Evolutionary conservation across 331 rosid genomes (phyloP).

Genomic region (Rhamnella rubrinervis): DNA sequence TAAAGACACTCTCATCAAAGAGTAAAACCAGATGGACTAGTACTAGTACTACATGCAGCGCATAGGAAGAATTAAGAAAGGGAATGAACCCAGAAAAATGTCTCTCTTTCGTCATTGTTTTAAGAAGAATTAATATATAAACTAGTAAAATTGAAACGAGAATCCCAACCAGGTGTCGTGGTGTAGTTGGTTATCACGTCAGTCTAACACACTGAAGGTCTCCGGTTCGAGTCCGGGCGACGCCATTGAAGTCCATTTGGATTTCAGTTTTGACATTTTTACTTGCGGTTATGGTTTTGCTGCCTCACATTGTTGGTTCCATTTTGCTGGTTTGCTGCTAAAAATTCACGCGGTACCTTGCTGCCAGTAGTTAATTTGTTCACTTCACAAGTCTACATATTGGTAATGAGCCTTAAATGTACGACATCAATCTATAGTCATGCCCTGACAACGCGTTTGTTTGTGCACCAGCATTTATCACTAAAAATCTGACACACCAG

Average conservation of each 20-base stretch:
- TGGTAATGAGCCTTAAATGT: too few species aligned
- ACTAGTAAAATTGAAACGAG: background rate
- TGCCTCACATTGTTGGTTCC: too few species aligned
- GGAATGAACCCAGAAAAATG: background rate
- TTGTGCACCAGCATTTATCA: background rate
- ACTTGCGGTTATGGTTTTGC: too few species aligned
- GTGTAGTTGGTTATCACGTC: conserved; percentile 94
- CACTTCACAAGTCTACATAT: too few species aligned
- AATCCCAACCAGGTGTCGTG: conserved; percentile 33
- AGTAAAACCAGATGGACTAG: too few species aligned
- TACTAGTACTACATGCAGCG: too few species aligned
- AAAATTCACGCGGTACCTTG: too few species aligned
- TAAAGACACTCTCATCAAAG: too few species aligned
- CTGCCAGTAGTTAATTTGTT: too few species aligned
- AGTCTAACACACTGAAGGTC: conserved; percentile 97
- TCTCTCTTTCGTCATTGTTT: background rate
- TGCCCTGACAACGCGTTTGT: background rate
- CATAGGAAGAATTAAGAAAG: too few species aligned
- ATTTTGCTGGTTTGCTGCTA: too few species aligned
- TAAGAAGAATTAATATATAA: too few species aligned
- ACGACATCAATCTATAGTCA: background rate
- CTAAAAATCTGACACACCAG: conserved; percentile 12
- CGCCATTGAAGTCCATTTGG: conserved; percentile 29
- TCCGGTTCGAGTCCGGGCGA: conserved; percentile 87
- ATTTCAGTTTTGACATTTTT: background rate